Percentiles rank a stretch among this genome's conserved stretches.
phyloP scores from a whole-genome alignment of 2,329 filamentous ascomycete species.

The Ascochyta clinopodiicola region DNA sequence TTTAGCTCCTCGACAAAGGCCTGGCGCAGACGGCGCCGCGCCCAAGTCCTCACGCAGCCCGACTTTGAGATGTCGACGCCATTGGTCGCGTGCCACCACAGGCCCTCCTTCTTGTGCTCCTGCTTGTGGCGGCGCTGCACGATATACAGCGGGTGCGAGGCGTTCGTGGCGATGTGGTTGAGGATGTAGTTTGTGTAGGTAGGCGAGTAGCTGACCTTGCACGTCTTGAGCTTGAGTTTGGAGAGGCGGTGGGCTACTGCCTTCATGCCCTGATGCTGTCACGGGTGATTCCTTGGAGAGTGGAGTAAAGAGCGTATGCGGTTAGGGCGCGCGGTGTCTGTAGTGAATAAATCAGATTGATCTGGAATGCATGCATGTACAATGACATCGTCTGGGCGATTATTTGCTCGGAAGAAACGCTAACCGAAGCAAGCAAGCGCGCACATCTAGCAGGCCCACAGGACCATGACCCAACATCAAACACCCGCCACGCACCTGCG shows the following conservation, averaged over 20 bases:
- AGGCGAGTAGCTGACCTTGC: slow-evolving; percentile 33
- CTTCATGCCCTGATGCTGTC: slow-evolving; percentile 21
- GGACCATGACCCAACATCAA: not conserved
- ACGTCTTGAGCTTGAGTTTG: slow-evolving; percentile 15
- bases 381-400: slow-evolving; percentile 4
- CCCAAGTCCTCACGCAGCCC: slow-evolving; percentile 42
- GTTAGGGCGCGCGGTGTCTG: not conserved
- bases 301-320: slow-evolving; percentile 3
- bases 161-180: slow-evolving; percentile 30
- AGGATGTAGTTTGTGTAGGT: slow-evolving; percentile 33
- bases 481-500: slow-evolving; percentile 8
- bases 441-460: slow-evolving; percentile 6
- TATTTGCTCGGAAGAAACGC: not conserved
- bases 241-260: slow-evolving; percentile 17
- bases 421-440: not conserved
- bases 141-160: slow-evolving; percentile 36
- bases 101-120: slow-evolving; percentile 30
- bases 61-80: slow-evolving; percentile 36
- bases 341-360: not conserved
- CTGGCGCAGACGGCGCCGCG: slow-evolving; percentile 36
- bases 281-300: not conserved
- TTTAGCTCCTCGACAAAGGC: slow-evolving; percentile 41
- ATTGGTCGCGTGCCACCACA: slow-evolving; percentile 44
- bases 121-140: slow-evolving; percentile 25
- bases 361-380: not conserved